Conservation (phyloP, 441 rosid genomes). For the Populus hybrid region DNA sequence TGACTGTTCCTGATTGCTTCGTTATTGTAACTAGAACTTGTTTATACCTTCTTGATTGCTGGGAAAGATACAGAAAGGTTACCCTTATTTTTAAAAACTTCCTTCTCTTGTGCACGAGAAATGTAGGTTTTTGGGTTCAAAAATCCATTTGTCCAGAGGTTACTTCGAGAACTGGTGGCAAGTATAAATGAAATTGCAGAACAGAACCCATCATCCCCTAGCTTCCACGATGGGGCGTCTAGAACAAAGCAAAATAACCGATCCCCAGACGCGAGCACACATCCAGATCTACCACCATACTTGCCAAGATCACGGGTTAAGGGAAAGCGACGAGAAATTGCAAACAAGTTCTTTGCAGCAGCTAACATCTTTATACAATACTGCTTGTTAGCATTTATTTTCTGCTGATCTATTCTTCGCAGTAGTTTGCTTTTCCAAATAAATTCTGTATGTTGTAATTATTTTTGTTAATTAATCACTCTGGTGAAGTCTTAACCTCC, state of each 20-base stretch:
- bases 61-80: not conserved
- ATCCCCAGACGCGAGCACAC: constrained; percentile 21
- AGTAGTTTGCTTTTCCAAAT: not conserved
- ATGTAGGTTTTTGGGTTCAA: constrained; percentile 91
- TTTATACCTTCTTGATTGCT: constrained; percentile 1
- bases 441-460: not conserved
- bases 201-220: constrained; percentile 32
- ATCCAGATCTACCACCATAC: constrained; percentile 39
- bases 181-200: constrained; percentile 53
- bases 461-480: not conserved
- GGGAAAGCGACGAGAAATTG: constrained; percentile 45
- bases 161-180: constrained; percentile 80
- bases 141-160: constrained; percentile 71
- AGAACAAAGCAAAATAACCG: constrained; percentile 24
- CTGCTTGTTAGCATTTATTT: not conserved
- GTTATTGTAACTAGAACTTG: not conserved
- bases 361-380: too few species aligned
- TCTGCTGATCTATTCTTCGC: not conserved
- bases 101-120: constrained; percentile 15
- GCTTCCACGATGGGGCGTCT: constrained; percentile 38
- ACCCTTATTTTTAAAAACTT: not conserved
- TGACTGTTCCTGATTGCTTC: not conserved
- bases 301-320: constrained; percentile 38
- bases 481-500: not conserved
- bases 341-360: not conserved